Evolutionary conservation across 306 rosid genomes (phyloP).

Genomic region (Sicyos baderoa): DNA sequence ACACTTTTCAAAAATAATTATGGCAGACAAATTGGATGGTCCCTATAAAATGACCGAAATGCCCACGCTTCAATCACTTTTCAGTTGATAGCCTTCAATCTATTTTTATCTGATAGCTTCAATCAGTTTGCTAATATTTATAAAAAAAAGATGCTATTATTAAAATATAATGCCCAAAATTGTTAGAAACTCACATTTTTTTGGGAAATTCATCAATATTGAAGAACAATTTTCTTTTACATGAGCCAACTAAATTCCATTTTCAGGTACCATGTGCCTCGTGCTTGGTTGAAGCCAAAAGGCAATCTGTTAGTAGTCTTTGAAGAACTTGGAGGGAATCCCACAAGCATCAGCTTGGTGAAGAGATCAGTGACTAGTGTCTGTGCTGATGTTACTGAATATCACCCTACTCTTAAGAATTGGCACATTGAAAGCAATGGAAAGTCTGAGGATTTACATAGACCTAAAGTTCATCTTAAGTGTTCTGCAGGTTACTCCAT

Average conservation of each 20-base stretch:
- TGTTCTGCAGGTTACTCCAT: slow-evolving; percentile 73
- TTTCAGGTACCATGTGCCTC: slow-evolving; percentile 94
- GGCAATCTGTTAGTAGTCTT: slow-evolving; percentile 73
- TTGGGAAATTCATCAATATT: neutral
- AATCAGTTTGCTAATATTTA: too few relatives aligned
- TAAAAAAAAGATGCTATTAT: too few relatives aligned
- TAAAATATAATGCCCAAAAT: too few relatives aligned
- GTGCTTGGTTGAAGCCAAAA: slow-evolving; percentile 85
- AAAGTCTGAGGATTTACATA: slow-evolving; percentile 59
- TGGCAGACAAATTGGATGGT: too few relatives aligned
- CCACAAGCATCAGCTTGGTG: slow-evolving; percentile 68
- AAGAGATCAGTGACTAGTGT: slow-evolving; percentile 76
- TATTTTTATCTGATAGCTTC: too few relatives aligned
- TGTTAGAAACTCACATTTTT: too few relatives aligned
- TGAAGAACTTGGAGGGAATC: slow-evolving; percentile 95
- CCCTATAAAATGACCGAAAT: too few relatives aligned
- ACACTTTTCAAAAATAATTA: too few relatives aligned
- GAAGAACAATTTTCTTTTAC: slow-evolving; percentile 9
- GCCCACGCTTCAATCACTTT: too few relatives aligned
- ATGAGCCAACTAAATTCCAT: slow-evolving; percentile 19
- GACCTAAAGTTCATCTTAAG: slow-evolving; percentile 81
- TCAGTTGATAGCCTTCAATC: too few relatives aligned
- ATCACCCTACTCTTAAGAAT: slow-evolving; percentile 78
- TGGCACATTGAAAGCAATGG: slow-evolving; percentile 93
- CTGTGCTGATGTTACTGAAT: slow-evolving; percentile 86